A percentile compares a stretch with the other conserved stretches of the same genome.
These are phyloP conservation scores for Solioccasus polychromus DNA, from an alignment of 768 basidiomycete species.

Conservation along the genomic window DNA sequence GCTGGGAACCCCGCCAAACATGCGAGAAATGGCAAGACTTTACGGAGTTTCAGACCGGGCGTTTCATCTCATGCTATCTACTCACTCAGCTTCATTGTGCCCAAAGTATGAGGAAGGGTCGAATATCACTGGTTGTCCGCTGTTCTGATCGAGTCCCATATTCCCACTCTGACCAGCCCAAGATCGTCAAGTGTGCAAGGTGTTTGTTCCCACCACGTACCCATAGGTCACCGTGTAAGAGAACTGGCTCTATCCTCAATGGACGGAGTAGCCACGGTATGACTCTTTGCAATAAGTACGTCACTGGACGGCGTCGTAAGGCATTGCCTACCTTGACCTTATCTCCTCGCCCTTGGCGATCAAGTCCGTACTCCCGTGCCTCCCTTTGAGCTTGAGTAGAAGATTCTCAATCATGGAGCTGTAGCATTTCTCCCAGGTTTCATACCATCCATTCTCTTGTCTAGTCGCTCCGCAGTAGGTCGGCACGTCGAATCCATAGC, in stretches of 20 bases:
- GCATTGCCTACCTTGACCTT: slow-evolving; percentile 39
- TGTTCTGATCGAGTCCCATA: slow-evolving; percentile 53
- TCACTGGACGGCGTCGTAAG: not conserved
- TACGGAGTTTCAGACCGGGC: slow-evolving; percentile 3
- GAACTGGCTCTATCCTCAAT: slow-evolving; percentile 59
- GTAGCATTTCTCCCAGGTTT: slow-evolving; percentile 70
- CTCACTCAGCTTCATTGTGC: slow-evolving; percentile 80
- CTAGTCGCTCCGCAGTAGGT: slow-evolving; percentile 77
- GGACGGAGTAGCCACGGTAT: slow-evolving; percentile 65
- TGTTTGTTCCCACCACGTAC: slow-evolving; percentile 36
- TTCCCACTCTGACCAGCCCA: slow-evolving; percentile 59
- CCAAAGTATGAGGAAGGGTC: slow-evolving; percentile 80
- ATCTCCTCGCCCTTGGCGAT: slow-evolving; percentile 52
- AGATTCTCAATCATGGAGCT: slow-evolving; percentile 59
- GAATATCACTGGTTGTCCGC: slow-evolving; percentile 64
- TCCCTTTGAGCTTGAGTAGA: slow-evolving; percentile 42
- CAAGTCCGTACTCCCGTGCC: slow-evolving; percentile 43
- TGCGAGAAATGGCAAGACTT: slow-evolving; percentile 74
- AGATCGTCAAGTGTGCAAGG: slow-evolving; percentile 1
- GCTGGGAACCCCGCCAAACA: slow-evolving; percentile 72
- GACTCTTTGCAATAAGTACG: slow-evolving; percentile 44
- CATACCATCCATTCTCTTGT: slow-evolving; percentile 69
- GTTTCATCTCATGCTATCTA: not conserved
- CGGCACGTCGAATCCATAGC: slow-evolving; percentile 70
- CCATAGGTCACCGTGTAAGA: slow-evolving; percentile 82